Conservation (phyloP, 768 basidiomycete genomes). For the Boletus reticulatus region DNA sequence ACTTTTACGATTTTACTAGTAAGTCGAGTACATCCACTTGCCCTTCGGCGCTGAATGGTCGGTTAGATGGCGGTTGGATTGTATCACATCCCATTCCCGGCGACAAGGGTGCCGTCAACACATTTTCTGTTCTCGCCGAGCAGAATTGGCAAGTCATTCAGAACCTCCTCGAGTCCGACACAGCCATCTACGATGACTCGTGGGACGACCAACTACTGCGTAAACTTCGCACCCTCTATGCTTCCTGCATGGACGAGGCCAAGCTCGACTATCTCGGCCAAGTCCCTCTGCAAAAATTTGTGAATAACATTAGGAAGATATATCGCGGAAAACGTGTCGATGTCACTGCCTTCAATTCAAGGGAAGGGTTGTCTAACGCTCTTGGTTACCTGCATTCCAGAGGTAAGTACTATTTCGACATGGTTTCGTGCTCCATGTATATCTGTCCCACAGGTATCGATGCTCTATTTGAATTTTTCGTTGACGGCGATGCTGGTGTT, state of each 20-base stretch:
- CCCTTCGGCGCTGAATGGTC: conserved; percentile 2
- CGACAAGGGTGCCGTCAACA: conserved; percentile 71
- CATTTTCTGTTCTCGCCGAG: conserved; percentile 69
- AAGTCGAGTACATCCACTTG: conserved; percentile 33
- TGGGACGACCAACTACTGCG: conserved; percentile 55
- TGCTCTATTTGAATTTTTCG: conserved; percentile 74
- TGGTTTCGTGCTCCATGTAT: neutral
- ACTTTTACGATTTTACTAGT: conserved; percentile 94
- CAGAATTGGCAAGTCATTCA: conserved; percentile 79
- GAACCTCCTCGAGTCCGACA: conserved; percentile 57
- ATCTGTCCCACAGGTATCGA: conserved; percentile 54
- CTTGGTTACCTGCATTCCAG: conserved; percentile 84
- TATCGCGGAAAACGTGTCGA: conserved; percentile 54
- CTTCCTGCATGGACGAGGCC: conserved; percentile 80
- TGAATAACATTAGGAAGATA: conserved; percentile 56
- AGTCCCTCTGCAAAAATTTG: conserved; percentile 66
- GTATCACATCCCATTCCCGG: conserved; percentile 80
- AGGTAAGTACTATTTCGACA: conserved; percentile 43
- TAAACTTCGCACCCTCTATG: conserved; percentile 73
- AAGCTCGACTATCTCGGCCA: conserved; percentile 71
- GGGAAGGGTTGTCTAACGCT: conserved; percentile 72
- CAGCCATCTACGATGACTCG: conserved; percentile 35
- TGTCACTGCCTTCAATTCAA: conserved; percentile 32
- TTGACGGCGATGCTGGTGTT: conserved; percentile 84
- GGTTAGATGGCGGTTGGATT: conserved; percentile 84